phyloP scores from a whole-genome alignment of 495 filamentous ascomycete genomes.

The Xylona heveae region DNA sequence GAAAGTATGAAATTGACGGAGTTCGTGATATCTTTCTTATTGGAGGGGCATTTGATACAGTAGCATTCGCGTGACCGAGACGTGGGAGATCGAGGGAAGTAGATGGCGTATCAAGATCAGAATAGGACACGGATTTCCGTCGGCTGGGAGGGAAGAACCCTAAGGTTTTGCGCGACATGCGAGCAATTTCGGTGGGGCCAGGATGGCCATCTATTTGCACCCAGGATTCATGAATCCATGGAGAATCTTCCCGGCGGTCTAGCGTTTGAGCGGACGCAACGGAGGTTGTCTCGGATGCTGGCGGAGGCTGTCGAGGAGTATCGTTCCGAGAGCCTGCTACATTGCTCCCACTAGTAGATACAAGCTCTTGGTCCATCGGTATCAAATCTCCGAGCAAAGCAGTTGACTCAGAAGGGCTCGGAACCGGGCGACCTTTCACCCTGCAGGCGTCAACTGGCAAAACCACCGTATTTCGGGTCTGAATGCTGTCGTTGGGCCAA shows the following conservation, averaged over 20 bases:
- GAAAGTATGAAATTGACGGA: conserved; percentile 12
- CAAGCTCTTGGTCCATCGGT: no score
- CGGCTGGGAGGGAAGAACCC: conserved; percentile 84
- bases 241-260: conserved; percentile 26
- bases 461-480: conserved; percentile 57
- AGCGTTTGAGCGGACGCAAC: no score
- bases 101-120: conserved; percentile 35
- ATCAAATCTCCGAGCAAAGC: neutral
- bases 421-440: conserved; percentile 44
- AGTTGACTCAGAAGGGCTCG: conserved; percentile 4
- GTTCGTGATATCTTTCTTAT: conserved; percentile 10
- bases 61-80: conserved; percentile 8
- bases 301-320: no score
- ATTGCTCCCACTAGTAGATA: no score
- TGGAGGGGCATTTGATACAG: conserved; percentile 1
- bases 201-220: conserved; percentile 51
- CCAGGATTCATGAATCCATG: conserved; percentile 78
- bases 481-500: conserved; percentile 82
- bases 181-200: conserved; percentile 61
- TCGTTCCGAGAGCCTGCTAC: no score
- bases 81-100: conserved; percentile 34
- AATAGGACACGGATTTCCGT: conserved; percentile 48
- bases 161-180: conserved; percentile 57
- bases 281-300: conserved; percentile 7
- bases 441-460: conserved; percentile 81